phyloP scores from a whole-genome alignment of 371 early-diverging fungal genomes.

The Encephalitozoon romaleae region DNA sequence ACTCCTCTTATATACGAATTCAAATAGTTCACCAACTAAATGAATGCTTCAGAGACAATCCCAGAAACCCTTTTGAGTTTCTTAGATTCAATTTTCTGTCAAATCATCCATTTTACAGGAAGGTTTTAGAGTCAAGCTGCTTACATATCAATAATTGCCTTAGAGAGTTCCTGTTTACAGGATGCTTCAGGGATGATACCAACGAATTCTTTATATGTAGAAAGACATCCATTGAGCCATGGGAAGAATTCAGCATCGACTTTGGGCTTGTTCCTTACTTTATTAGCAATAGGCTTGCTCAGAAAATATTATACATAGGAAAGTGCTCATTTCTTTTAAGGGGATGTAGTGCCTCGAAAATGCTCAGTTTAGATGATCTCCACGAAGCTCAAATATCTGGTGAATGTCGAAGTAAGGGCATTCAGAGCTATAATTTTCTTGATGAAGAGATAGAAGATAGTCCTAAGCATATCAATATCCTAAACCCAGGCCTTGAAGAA shows the following conservation, averaged over 20 bases:
- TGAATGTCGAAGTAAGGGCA: neutral
- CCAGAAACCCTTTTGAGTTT: constrained; percentile 30
- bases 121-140: neutral
- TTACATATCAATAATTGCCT: constrained; percentile 6
- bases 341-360: neutral
- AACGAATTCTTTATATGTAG: constrained; percentile 44
- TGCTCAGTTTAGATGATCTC: neutral
- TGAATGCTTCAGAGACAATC: constrained; percentile 22
- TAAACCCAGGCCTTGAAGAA: neutral
- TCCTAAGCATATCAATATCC: neutral
- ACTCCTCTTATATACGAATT: constrained; percentile 25
- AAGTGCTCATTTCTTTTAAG: constrained; percentile 35
- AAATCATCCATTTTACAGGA: neutral
- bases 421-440: neutral
- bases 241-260: constrained; percentile 29
- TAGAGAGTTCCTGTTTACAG: neutral
- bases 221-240: neutral
- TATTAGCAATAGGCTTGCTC: constrained; percentile 1
- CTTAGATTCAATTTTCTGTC: neutral
- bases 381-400: neutral
- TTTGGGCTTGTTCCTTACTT: constrained; percentile 40
- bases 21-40: constrained; percentile 18
- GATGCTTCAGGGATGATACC: constrained; percentile 11
- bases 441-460: neutral
- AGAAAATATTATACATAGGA: constrained; percentile 50